Percentiles rank a stretch among this genome's conserved stretches.
Evolutionary conservation across 805 yeast genomes (phyloP).

Genomic region (Pichia sporocuriosa): DNA sequence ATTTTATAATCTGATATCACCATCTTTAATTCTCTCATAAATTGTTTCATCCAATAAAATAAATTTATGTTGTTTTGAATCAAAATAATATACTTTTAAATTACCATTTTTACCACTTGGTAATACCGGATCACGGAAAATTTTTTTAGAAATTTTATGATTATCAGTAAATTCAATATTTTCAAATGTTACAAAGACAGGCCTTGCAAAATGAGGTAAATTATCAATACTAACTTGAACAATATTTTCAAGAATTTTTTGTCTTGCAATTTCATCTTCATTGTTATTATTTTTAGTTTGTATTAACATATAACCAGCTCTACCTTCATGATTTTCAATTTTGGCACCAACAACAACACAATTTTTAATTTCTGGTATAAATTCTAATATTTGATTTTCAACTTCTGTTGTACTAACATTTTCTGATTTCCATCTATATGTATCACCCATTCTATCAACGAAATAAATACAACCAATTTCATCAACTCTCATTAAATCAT

Average conservation of each 20-base stretch:
- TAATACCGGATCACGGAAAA: slow-evolving; percentile 57
- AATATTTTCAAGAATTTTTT: slow-evolving; percentile 33
- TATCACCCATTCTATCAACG: slow-evolving; percentile 90
- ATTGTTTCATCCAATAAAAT: slow-evolving; percentile 46
- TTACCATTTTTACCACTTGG: slow-evolving; percentile 59
- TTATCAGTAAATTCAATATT: slow-evolving; percentile 65
- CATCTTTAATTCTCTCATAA: slow-evolving; percentile 38
- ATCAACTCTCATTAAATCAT: slow-evolving; percentile 73
- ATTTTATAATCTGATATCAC: slow-evolving; percentile 17
- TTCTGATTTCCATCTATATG: slow-evolving; percentile 95
- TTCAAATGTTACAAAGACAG: slow-evolving; percentile 70
- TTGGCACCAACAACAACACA: slow-evolving; percentile 83
- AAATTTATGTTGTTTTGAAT: slow-evolving; percentile 39
- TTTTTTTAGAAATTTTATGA: slow-evolving; percentile 71
- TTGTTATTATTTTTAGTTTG: slow-evolving; percentile 32
- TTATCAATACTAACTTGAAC: slow-evolving; percentile 32
- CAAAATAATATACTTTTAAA: slow-evolving; percentile 68
- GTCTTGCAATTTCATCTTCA: slow-evolving; percentile 25
- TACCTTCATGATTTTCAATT: slow-evolving; percentile 85
- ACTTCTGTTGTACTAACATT: slow-evolving; percentile 92
- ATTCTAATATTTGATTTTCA: slow-evolving; percentile 59
- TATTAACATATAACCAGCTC: slow-evolving; percentile 86
- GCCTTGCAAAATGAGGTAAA: slow-evolving; percentile 81
- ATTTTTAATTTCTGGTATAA: slow-evolving; percentile 41
- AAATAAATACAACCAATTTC: slow-evolving; percentile 66